Percentiles rank a stretch among this genome's conserved stretches.
These are phyloP conservation scores for Penicillium egyptiacum DNA, from an alignment of 495 filamentous ascomycete species.

Conservation along the genomic window DNA sequence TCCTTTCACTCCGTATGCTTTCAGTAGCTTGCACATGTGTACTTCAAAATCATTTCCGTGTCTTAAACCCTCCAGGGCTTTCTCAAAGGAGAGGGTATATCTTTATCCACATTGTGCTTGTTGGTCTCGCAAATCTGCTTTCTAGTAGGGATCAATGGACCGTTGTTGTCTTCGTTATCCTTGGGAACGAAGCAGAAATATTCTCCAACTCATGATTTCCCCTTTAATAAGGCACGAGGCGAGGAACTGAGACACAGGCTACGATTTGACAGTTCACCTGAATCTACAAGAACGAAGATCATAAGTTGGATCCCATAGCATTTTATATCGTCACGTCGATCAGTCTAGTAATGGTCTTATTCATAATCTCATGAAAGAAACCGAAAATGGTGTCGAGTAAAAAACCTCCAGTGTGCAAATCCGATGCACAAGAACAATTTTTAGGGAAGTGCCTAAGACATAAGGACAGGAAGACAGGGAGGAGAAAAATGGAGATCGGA, in stretches of 20 bases:
- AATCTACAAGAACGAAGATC: not conserved
- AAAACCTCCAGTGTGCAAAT: not conserved
- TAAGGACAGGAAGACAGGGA: not conserved
- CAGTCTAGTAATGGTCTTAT: not conserved
- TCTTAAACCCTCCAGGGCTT: too few relatives aligned
- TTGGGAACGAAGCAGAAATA: too few relatives aligned
- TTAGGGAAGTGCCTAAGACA: not conserved
- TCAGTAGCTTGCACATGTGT: too few relatives aligned
- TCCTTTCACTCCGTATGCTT: too few relatives aligned
- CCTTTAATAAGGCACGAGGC: too few relatives aligned
- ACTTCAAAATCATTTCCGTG: too few relatives aligned
- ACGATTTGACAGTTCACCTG: not conserved
- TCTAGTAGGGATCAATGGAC: too few relatives aligned
- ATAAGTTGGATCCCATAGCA: not conserved
- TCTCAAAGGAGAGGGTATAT: too few relatives aligned
- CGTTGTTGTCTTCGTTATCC: too few relatives aligned
- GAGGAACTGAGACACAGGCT: not conserved
- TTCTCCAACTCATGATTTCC: too few relatives aligned
- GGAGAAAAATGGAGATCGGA: not conserved
- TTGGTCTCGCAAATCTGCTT: too few relatives aligned
- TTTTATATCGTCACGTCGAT: not conserved
- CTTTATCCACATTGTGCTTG: too few relatives aligned
- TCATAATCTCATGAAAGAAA: not conserved
- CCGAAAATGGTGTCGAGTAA: not conserved
- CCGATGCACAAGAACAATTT: not conserved